Percentiles rank a stretch among this genome's conserved stretches.
Evolutionary conservation across 2,329 filamentous ascomycete species (phyloP).

Genomic region (Aureobasidium sp.): DNA sequence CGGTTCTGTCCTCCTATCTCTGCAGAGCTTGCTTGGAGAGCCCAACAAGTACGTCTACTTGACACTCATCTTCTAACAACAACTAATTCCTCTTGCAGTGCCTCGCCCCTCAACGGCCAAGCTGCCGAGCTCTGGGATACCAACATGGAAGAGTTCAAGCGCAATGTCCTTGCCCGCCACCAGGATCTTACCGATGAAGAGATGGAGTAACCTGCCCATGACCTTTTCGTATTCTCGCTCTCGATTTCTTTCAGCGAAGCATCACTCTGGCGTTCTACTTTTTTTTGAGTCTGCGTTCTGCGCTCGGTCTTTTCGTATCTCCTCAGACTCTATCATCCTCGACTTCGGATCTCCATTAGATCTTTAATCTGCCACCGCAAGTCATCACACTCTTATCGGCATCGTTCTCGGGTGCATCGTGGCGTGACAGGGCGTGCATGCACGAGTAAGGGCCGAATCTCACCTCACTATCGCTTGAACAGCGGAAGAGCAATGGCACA

Average conservation of each 20-base stretch:
- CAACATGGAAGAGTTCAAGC: conserved; percentile 79
- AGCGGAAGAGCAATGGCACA: neutral
- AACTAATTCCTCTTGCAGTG: conserved; percentile 44
- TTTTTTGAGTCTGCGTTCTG: neutral
- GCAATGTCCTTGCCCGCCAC: conserved; percentile 58
- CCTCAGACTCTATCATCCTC: neutral
- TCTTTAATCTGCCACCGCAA: neutral
- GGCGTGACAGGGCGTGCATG: neutral
- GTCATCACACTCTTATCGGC: neutral
- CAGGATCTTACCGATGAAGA: conserved; percentile 48
- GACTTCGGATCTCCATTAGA: neutral
- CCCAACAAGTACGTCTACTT: conserved; percentile 76
- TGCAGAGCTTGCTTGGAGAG: conserved; percentile 92
- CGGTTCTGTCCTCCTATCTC: conserved; percentile 81
- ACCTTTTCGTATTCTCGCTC: neutral
- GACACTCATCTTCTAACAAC: conserved; percentile 31
- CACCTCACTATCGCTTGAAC: neutral
- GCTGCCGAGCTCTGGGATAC: conserved; percentile 95
- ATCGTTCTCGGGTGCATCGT: neutral
- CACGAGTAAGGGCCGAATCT: neutral
- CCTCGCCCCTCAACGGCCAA: conserved; percentile 91
- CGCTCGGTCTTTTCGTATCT: neutral
- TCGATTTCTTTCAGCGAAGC: conserved; percentile 6
- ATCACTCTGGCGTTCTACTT: conserved; percentile 1
- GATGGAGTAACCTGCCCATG: conserved; percentile 4